Evolutionary conservation across 352 stramenopile species (phyloP).

Genomic region (Globisporangium irregulare): DNA sequence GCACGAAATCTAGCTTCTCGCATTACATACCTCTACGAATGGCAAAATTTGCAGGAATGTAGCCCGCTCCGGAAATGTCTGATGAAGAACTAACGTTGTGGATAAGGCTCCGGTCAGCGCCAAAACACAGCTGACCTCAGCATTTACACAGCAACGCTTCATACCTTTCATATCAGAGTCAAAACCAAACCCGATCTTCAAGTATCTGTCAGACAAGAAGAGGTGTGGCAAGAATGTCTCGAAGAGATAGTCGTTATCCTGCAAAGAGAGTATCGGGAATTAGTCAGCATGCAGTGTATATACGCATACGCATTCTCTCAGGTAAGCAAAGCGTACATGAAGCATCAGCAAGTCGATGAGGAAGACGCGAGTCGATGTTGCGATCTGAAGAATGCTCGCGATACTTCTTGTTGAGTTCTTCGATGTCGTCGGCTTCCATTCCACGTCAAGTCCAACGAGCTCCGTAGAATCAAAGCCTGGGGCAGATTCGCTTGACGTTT

Average conservation of each 20-base stretch:
- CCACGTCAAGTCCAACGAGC: constrained; percentile 58
- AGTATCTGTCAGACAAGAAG: constrained; percentile 27
- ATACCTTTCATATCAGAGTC: constrained; percentile 66
- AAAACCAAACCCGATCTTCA: constrained; percentile 74
- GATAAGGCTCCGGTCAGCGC: not conserved
- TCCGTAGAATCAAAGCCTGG: not conserved
- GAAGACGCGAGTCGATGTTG: constrained; percentile 39
- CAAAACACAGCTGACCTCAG: not conserved
- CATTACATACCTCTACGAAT: constrained; percentile 41
- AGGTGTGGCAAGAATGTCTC: constrained; percentile 38
- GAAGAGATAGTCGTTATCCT: constrained; percentile 49
- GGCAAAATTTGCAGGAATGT: constrained; percentile 32
- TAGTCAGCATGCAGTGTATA: not conserved
- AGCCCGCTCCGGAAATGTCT: constrained; percentile 59
- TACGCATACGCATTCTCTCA: not conserved
- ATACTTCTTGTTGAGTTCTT: constrained; percentile 28
- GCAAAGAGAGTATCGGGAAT: not conserved
- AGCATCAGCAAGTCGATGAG: constrained; percentile 56
- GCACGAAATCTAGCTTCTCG: not conserved
- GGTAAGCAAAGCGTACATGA: constrained; percentile 35
- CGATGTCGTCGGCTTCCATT: constrained; percentile 51
- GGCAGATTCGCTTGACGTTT: not conserved
- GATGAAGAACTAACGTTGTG: constrained; percentile 38
- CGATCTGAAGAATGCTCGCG: constrained; percentile 66
- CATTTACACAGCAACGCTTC: not conserved